phyloP scores from a whole-genome alignment of 495 filamentous ascomycete genomes.

The Penicillium fimorum region DNA sequence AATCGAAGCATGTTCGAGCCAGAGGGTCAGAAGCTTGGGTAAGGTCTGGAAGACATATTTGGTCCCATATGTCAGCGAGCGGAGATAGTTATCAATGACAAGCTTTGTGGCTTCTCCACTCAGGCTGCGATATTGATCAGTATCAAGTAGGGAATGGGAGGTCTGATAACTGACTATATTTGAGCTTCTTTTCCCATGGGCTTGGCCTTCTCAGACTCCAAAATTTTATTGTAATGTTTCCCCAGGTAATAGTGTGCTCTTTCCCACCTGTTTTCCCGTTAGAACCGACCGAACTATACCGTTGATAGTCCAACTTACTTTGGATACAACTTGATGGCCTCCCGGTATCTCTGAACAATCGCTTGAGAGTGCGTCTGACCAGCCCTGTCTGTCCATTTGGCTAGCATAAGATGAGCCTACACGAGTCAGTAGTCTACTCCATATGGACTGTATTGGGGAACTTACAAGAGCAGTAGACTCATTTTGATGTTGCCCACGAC shows the following conservation, averaged over 20 bases:
- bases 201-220: conserved; percentile 82
- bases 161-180: conserved; percentile 41
- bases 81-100: conserved; percentile 88
- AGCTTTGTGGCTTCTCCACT: conserved; percentile 83
- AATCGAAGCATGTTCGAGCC: conserved; percentile 84
- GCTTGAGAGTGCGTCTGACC: conserved; percentile 82
- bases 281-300: background rate
- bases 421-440: conserved; percentile 3
- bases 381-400: conserved; percentile 94
- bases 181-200: conserved; percentile 62
- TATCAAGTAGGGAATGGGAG: background rate
- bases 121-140: conserved; percentile 30
- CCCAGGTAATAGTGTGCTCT: conserved; percentile 96
- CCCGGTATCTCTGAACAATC: conserved; percentile 74
- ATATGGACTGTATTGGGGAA: background rate
- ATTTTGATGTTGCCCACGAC: conserved; percentile 46
- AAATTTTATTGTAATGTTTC: conserved; percentile 94
- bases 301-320: conserved; percentile 22
- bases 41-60: conserved; percentile 96
- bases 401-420: conserved; percentile 75
- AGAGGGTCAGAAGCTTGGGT: conserved; percentile 85
- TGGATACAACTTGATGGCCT: conserved; percentile 56
- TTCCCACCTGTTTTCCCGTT: conserved; percentile 65
- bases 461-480: conserved; percentile 45
- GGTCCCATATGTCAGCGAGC: conserved; percentile 79